A percentile compares a stretch with the other conserved stretches of the same genome.
Conservation (phyloP, 805 yeast genomes). For the Scheffersomyces lignosus region DNA sequence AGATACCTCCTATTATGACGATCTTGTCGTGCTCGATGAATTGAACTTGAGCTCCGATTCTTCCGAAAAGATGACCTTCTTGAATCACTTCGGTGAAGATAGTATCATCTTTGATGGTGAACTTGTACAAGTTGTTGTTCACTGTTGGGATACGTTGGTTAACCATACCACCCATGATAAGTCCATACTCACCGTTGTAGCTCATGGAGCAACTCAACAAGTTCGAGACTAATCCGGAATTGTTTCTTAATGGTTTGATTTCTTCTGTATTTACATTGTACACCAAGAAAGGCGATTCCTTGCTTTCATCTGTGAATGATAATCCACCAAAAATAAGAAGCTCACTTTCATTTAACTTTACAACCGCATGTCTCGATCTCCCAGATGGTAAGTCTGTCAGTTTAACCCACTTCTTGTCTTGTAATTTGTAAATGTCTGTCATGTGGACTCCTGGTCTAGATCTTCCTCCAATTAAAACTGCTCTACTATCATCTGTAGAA, state of each 20-base stretch:
- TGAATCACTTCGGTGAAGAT: conserved; percentile 7
- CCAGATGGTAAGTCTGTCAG: conserved; percentile 40
- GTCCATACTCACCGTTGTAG: conserved; percentile 35
- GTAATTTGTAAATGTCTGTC: conserved; percentile 26
- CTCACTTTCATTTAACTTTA: conserved; percentile 19
- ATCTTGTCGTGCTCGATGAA: conserved; percentile 32
- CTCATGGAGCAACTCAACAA: conserved; percentile 38
- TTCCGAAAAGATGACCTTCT: conserved; percentile 32
- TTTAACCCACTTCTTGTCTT: conserved; percentile 38
- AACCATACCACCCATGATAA: conserved; percentile 50
- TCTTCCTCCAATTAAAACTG: conserved; percentile 65
- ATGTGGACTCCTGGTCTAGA: conserved; percentile 53
- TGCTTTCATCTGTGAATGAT: neutral
- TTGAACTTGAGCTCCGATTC: conserved; percentile 50
- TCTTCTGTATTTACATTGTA: conserved; percentile 16
- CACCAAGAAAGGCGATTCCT: conserved; percentile 12
- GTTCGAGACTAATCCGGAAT: conserved; percentile 13
- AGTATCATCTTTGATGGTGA: conserved; percentile 18
- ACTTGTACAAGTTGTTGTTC: conserved; percentile 34
- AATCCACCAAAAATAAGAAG: conserved; percentile 57
- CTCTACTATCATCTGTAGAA: conserved; percentile 19
- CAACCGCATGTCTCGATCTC: conserved; percentile 53
- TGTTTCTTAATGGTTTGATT: conserved; percentile 14
- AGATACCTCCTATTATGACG: conserved; percentile 59
- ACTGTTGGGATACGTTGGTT: conserved; percentile 28